Evolutionary conservation across 345 rosid species (phyloP).

Genomic region (Physaria fendleri): DNA sequence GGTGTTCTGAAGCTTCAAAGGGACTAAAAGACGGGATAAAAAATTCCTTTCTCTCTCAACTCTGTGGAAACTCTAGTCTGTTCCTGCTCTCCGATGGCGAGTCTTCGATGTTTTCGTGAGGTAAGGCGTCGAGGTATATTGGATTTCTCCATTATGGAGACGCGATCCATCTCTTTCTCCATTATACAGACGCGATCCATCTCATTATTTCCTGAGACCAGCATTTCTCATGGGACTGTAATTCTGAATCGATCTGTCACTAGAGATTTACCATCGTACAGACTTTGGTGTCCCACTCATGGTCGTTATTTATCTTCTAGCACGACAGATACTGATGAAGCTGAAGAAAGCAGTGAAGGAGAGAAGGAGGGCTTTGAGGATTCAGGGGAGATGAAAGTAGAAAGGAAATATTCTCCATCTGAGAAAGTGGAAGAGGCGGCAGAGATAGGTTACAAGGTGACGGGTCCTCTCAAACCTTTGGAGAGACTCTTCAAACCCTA

Average conservation of each 20-base stretch:
- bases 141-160: conserved; percentile 25
- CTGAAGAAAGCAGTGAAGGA: conserved; percentile 34
- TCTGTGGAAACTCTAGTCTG: conserved; percentile 30
- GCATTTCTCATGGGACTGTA: conserved; percentile 15
- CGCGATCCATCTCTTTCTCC: conserved; percentile 23
- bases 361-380: conserved; percentile 34
- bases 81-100: conserved; percentile 47
- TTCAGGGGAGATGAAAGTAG: conserved; percentile 28
- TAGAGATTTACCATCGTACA: conserved; percentile 12
- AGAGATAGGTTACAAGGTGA: conserved; percentile 73
- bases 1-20: not conserved
- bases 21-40: not conserved
- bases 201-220: not conserved
- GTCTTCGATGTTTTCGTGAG: conserved; percentile 54
- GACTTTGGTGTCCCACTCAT: conserved; percentile 19
- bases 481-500: conserved; percentile 60
- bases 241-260: not conserved
- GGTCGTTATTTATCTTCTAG: conserved; percentile 47
- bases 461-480: conserved; percentile 51
- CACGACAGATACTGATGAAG: conserved; percentile 17
- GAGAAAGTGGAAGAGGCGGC: conserved; percentile 79
- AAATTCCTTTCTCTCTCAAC: conserved; percentile 1
- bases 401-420: conserved; percentile 51
- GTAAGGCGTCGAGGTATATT: conserved; percentile 43
- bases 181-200: conserved; percentile 13